Percentiles rank a stretch among this genome's conserved stretches.
Conservation (phyloP, 2,329 filamentous ascomycete species). For the Kalmusia sp. region DNA sequence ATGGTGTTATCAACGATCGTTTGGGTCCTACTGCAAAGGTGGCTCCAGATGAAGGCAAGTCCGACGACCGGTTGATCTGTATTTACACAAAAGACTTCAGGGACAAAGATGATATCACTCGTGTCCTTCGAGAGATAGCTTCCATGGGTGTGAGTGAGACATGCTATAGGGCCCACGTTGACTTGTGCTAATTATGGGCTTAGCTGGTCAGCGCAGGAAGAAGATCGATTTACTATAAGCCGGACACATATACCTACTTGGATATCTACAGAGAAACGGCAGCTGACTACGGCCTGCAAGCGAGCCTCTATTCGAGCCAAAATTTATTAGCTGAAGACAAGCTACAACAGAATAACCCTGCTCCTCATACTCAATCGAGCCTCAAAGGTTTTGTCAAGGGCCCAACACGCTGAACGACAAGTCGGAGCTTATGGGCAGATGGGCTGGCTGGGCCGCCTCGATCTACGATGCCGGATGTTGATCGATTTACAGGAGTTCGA, state of each 20-base stretch:
- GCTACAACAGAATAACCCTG: conserved; percentile 8
- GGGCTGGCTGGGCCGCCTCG: background rate
- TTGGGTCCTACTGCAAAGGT: conserved; percentile 79
- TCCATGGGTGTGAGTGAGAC: conserved; percentile 62
- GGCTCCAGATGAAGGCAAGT: conserved; percentile 59
- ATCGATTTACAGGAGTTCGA: no score
- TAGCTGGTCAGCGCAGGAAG: conserved; percentile 45
- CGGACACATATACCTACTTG: conserved; percentile 62
- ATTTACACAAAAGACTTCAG: conserved; percentile 80
- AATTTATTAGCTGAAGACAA: conserved; percentile 37
- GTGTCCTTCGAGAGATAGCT: conserved; percentile 69
- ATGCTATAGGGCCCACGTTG: background rate
- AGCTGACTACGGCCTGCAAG: conserved; percentile 47
- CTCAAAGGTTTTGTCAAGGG: background rate
- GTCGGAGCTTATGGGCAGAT: background rate
- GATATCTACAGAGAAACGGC: conserved; percentile 49
- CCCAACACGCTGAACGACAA: background rate
- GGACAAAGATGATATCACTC: conserved; percentile 71
- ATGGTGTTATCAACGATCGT: conserved; percentile 70
- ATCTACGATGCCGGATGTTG: background rate
- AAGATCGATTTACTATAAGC: conserved; percentile 77
- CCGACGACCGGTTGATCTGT: conserved; percentile 67
- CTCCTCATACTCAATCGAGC: conserved; percentile 11
- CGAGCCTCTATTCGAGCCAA: conserved; percentile 53
- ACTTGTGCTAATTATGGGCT: background rate